Conservation (phyloP, 805 yeast species). For the Candida pseudofarinosa region DNA sequence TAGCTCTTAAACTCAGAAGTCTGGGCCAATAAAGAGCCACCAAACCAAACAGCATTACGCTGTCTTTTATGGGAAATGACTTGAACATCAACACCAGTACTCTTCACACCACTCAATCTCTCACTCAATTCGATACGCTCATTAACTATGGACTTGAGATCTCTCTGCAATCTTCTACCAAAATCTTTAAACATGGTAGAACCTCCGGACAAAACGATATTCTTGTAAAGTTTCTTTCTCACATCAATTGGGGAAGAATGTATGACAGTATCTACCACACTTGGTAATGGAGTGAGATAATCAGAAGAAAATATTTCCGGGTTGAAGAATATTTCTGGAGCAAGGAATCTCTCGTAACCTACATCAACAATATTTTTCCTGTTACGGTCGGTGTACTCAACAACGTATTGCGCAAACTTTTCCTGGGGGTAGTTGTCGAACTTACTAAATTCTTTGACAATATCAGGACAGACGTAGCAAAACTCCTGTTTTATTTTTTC, state of each 20-base stretch:
- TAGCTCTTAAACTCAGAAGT: slow-evolving; percentile 94
- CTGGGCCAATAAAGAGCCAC: slow-evolving; percentile 95
- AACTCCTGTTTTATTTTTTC: slow-evolving; percentile 95
- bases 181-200: slow-evolving; percentile 98
- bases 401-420: slow-evolving; percentile 88
- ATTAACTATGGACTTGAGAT: slow-evolving; percentile 79
- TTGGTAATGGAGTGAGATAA: slow-evolving; percentile 92
- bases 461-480: slow-evolving; percentile 97
- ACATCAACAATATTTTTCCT: slow-evolving; percentile 68
- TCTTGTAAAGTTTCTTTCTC: slow-evolving; percentile 91
- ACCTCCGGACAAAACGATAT: slow-evolving; percentile 95
- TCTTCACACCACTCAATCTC: slow-evolving; percentile 64
- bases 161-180: slow-evolving; percentile 96
- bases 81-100: slow-evolving; percentile 94
- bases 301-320: slow-evolving; percentile 97
- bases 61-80: slow-evolving; percentile 97
- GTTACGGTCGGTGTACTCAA: slow-evolving; percentile 70
- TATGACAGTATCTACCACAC: slow-evolving; percentile 92
- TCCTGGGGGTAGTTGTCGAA: slow-evolving; percentile 88
- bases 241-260: slow-evolving; percentile 97
- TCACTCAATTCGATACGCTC: slow-evolving; percentile 85
- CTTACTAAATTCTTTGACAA: slow-evolving; percentile 91
- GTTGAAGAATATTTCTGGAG: slow-evolving; percentile 98
- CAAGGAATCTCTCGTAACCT: slow-evolving; percentile 95
- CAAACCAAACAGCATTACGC: slow-evolving; percentile 99